Conservation (phyloP, 164 flowering plant genomes). For the Brasenia schreberi region DNA sequence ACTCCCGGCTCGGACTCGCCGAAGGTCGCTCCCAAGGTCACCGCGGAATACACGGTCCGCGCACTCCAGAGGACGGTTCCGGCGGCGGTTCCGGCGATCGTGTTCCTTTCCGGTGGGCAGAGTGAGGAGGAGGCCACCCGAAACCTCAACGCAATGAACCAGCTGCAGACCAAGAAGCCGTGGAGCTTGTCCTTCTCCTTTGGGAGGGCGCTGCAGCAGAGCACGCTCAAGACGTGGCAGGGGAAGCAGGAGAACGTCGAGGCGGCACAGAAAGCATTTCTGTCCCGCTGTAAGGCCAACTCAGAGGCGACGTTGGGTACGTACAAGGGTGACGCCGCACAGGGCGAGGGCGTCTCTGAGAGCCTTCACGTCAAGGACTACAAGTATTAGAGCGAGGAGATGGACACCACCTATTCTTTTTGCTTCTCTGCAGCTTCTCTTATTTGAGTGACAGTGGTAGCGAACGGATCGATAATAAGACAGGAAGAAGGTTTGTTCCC, state of each 20-base stretch:
- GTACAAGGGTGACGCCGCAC: slow-evolving; percentile 28
- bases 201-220: slow-evolving; percentile 39
- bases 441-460: too few species aligned
- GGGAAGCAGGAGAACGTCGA: slow-evolving; percentile 34
- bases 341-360: slow-evolving; percentile 32
- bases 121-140: slow-evolving; percentile 41
- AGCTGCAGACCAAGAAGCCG: slow-evolving; percentile 37
- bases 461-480: too few species aligned
- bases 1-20: slow-evolving; percentile 37
- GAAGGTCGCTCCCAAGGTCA: slow-evolving; percentile 32
- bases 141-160: slow-evolving; percentile 42
- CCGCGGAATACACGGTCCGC: slow-evolving; percentile 36
- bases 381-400: slow-evolving; percentile 18
- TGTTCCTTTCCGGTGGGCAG: slow-evolving; percentile 41
- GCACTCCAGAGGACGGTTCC: slow-evolving; percentile 36
- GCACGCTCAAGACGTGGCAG: slow-evolving; percentile 40
- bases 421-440: neutral
- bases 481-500: too few species aligned
- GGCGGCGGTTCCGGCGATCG: slow-evolving; percentile 34
- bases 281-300: slow-evolving; percentile 36
- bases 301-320: slow-evolving; percentile 42
- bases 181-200: slow-evolving; percentile 36
- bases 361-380: slow-evolving; percentile 46
- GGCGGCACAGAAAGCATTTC: slow-evolving; percentile 32
- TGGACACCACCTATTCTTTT: slow-evolving; percentile 13